Evolutionary conservation across 2,329 filamentous ascomycete genomes (phyloP), one percentile per base, ranked within the genome.

Genomic region (Exserohilum turcica): DNA sequence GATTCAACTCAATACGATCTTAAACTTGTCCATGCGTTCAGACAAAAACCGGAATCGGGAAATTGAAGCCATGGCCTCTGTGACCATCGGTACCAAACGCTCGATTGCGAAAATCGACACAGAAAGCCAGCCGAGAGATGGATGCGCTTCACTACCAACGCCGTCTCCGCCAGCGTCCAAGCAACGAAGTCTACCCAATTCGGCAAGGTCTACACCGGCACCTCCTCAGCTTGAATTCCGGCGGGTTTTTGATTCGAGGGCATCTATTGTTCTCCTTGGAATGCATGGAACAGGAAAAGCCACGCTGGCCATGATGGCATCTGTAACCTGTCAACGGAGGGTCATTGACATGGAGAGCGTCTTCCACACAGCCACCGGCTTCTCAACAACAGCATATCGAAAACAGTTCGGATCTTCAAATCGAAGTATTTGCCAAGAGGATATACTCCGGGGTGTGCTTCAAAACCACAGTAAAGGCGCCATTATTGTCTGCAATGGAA

Each of bases 211-310:
- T 15, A 67, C 61, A 50, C 65, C 67, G 21, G 66, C 55, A 19
- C 59, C 63, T 18, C 45, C 57, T 27, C 59, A 58, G 27, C 40
- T 38, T 33, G 65, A 73, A 33, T 67, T 67, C 5, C 59, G 63
- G 48, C 76, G 64, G 35, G 67, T 71, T 13, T 89, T 88, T 64
- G 74, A 79, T 6, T 72, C 80, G 3, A 82, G 88, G 76, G 85
- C 87, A 2, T 90, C 89, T 1, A 84, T 92, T 48, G 82, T 91
- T 9, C 78, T 92, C 13, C 82, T 89, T 15, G 89, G 89, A 1
- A 85, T 90, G 47, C 84, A 87, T n/a, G 89, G 89, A 9, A 84
- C 86, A 4, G 89, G 89, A 9, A 92, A 92, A 71, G 87, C 87
- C 2, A 91, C 87, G 1, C 77, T 92, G 6, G 89, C 86, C 6